phyloP scores from a whole-genome alignment of 306 rosid genomes.

The Lathyrus tuberosus region DNA sequence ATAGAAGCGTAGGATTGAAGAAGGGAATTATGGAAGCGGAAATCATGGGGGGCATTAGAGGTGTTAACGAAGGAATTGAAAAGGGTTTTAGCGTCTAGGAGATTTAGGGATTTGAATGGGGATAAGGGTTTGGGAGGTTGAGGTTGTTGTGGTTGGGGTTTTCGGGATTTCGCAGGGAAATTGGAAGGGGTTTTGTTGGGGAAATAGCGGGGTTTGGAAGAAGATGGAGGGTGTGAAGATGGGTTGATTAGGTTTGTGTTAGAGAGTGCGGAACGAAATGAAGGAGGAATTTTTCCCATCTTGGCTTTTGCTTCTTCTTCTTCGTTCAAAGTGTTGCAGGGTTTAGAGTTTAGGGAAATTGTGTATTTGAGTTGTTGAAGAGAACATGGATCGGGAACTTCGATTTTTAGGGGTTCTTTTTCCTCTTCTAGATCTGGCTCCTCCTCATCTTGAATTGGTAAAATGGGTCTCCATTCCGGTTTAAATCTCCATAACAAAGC shows the following conservation, averaged over 20 bases:
- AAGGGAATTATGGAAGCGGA: conserved; percentile 59
- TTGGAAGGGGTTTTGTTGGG: conserved; percentile 44
- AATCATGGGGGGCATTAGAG: conserved; percentile 42
- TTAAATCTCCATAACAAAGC: no score
- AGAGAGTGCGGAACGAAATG: conserved; percentile 59
- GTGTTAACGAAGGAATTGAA: conserved; percentile 54
- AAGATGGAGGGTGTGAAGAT: conserved; percentile 42
- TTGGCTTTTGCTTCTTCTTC: conserved; percentile 21
- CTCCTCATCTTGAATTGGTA: no score
- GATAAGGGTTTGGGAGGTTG: conserved; percentile 29
- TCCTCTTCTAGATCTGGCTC: no score
- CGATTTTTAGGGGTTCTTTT: no score
- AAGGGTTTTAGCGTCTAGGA: conserved; percentile 64
- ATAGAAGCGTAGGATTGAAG: conserved; percentile 74
- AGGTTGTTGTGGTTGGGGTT: background rate
- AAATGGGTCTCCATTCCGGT: no score
- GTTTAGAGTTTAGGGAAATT: conserved; percentile 32
- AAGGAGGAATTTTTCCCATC: conserved; percentile 73
- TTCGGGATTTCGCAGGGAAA: conserved; percentile 24
- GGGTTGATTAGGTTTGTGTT: conserved; percentile 46
- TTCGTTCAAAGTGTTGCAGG: conserved; percentile 18
- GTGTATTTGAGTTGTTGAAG: no score
- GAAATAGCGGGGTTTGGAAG: conserved; percentile 38
- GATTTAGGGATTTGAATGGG: conserved; percentile 63
- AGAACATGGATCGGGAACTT: no score